phyloP scores from a whole-genome alignment of 1,284 basidiomycete species.

The Apiotrichum porosum region DNA sequence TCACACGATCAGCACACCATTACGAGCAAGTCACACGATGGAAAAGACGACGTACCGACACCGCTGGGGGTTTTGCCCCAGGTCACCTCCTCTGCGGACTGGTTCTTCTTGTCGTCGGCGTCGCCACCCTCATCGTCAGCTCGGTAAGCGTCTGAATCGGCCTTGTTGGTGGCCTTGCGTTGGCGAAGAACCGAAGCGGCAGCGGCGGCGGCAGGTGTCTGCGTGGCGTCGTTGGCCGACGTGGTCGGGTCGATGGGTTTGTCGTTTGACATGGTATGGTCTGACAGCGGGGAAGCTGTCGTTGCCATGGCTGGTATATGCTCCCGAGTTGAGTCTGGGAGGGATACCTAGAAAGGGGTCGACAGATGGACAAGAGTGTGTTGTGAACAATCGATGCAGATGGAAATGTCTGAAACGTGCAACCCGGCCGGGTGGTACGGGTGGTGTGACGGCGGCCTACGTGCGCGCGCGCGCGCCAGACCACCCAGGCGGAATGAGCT shows the following conservation, averaged over 20 bases:
- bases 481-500: too few relatives aligned
- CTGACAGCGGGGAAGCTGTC: not conserved
- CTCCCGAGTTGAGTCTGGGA: constrained; percentile 1
- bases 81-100: constrained; percentile 56
- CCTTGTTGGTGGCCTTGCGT: not conserved
- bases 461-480: too few relatives aligned
- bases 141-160: constrained; percentile 4
- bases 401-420: too few relatives aligned
- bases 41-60: constrained; percentile 56
- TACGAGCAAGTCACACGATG: not conserved
- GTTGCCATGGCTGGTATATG: not conserved
- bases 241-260: too few relatives aligned
- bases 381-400: not conserved
- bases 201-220: not conserved
- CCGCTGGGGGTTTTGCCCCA: constrained; percentile 84
- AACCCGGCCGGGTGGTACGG: too few relatives aligned
- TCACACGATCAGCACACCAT: not conserved
- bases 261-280: too few relatives aligned
- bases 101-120: constrained; percentile 9
- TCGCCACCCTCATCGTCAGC: constrained; percentile 19
- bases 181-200: constrained; percentile 3
- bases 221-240: too few relatives aligned
- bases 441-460: too few relatives aligned
- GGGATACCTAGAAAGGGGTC: not conserved
- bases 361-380: not conserved